Conservation (phyloP, 2,329 filamentous ascomycete species). For the Parastagonospora avenae region DNA sequence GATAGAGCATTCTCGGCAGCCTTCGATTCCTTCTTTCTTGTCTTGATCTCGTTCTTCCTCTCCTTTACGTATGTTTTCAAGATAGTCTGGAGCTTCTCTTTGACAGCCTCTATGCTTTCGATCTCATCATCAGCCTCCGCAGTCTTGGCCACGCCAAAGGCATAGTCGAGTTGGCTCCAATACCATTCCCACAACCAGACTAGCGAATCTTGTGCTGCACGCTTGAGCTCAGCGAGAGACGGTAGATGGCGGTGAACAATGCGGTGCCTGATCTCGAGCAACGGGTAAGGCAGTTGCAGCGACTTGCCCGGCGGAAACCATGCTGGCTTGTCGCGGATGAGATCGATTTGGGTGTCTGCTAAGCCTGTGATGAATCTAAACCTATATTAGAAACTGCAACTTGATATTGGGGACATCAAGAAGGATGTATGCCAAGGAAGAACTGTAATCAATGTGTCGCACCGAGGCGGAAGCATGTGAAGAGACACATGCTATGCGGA, state of each 20-base stretch:
- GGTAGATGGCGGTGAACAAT: constrained; percentile 89
- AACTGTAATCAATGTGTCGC: neutral
- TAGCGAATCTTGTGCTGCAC: constrained; percentile 71
- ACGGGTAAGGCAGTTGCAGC: constrained; percentile 62
- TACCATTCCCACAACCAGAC: constrained; percentile 90
- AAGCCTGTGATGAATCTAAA: constrained; percentile 82
- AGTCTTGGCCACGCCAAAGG: constrained; percentile 15
- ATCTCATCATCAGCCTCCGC: neutral
- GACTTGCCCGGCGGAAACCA: constrained; percentile 30
- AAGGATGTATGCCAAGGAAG: neutral
- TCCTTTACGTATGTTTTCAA: constrained; percentile 43
- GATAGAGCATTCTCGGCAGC: constrained; percentile 25
- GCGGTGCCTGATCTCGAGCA: constrained; percentile 88
- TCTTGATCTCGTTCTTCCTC: constrained; percentile 39
- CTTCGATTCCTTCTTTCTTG: constrained; percentile 9
- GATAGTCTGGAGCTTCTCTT: constrained; percentile 31
- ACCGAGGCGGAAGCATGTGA: neutral
- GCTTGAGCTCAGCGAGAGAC: constrained; percentile 72
- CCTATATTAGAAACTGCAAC: too few relatives aligned
- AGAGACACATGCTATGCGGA: neutral
- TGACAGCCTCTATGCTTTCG: constrained; percentile 9
- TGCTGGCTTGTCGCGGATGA: constrained; percentile 34
- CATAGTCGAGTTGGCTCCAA: constrained; percentile 65
- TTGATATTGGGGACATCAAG: neutral
- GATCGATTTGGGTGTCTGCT: constrained; percentile 64